Evolutionary conservation across 805 yeast genomes (phyloP).

Genomic region (Ogataea angusta): DNA sequence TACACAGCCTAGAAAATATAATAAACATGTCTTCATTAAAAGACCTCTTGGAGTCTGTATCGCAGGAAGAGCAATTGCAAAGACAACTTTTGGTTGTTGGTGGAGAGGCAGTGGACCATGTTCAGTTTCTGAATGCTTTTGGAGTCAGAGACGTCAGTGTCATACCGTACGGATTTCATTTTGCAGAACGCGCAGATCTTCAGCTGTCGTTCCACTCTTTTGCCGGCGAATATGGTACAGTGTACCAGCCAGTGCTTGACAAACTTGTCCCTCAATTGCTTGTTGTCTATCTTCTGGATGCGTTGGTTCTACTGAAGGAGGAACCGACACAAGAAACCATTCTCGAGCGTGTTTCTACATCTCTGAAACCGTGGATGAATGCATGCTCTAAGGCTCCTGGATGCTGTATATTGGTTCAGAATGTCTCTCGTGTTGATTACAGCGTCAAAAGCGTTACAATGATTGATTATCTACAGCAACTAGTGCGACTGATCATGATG

Average conservation of each 20-base stretch:
- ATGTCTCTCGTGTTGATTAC: conserved; percentile 16
- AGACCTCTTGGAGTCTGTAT: conserved; percentile 10
- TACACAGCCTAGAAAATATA: conserved; percentile 1
- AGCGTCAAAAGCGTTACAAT: conserved; percentile 15
- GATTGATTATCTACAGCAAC: conserved; percentile 28
- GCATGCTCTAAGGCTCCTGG: background rate
- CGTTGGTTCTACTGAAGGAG: background rate
- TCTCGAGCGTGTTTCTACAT: background rate
- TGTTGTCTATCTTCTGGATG: background rate
- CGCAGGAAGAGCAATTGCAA: conserved; percentile 2
- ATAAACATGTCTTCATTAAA: conserved; percentile 13
- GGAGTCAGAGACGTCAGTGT: conserved; percentile 1
- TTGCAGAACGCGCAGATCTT: conserved; percentile 5
- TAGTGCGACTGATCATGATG: conserved; percentile 18
- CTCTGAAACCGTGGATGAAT: conserved; percentile 3
- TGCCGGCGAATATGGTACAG: background rate
- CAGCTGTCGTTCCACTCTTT: conserved; percentile 12
- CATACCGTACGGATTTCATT: conserved; percentile 14
- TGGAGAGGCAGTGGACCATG: conserved; percentile 10
- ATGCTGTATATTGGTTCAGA: conserved; percentile 6
- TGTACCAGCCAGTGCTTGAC: background rate
- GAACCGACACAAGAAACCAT: background rate
- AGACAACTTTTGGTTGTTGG: conserved; percentile 7
- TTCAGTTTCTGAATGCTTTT: conserved; percentile 5
- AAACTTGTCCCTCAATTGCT: background rate